Percentiles rank a stretch among this genome's conserved stretches.
Evolutionary conservation across 2,329 filamentous ascomycete species (phyloP).

Genomic region (Neurospora sp.): DNA sequence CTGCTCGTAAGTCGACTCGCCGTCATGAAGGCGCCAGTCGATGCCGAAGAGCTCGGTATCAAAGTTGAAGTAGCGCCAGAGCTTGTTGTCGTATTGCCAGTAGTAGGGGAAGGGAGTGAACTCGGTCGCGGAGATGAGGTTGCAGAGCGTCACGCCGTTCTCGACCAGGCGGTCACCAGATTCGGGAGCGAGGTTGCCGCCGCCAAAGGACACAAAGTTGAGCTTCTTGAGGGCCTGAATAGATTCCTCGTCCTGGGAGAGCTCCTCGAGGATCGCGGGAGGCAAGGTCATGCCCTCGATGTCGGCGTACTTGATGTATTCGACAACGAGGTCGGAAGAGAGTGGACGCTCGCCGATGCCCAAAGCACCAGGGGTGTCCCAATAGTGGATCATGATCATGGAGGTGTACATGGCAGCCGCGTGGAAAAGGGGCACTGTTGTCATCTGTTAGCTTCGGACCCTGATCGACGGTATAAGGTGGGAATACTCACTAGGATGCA

Average conservation of each 20-base stretch:
- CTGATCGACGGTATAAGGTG: neutral
- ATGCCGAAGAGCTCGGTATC: conserved; percentile 31
- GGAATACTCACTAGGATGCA: conserved; percentile 14
- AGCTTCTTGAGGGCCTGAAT: conserved; percentile 24
- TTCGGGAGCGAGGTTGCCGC: conserved; percentile 29
- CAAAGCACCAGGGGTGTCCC: conserved; percentile 20
- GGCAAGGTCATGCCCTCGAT: conserved; percentile 23
- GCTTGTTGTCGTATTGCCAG: conserved; percentile 21
- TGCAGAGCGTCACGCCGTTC: conserved; percentile 25
- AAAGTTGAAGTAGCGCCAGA: conserved; percentile 35
- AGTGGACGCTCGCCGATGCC: conserved; percentile 25
- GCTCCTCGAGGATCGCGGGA: conserved; percentile 33
- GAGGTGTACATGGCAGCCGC: conserved; percentile 24
- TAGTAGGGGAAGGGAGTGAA: conserved; percentile 26
- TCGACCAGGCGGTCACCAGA: conserved; percentile 29
- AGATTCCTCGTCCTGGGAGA: conserved; percentile 25
- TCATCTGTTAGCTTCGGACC: neutral
- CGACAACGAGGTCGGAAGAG: conserved; percentile 23
- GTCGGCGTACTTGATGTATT: conserved; percentile 21
- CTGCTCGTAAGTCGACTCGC: conserved; percentile 28
- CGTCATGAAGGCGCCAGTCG: conserved; percentile 28
- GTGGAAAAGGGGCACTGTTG: conserved; percentile 30
- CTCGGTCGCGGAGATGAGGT: conserved; percentile 34
- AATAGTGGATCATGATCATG: conserved; percentile 22
- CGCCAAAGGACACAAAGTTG: conserved; percentile 26